Evolutionary conservation across 164 flowering plant species (phyloP), one percentile per base, ranked within the genome.

Genomic region (Berberis thunbergii): DNA sequence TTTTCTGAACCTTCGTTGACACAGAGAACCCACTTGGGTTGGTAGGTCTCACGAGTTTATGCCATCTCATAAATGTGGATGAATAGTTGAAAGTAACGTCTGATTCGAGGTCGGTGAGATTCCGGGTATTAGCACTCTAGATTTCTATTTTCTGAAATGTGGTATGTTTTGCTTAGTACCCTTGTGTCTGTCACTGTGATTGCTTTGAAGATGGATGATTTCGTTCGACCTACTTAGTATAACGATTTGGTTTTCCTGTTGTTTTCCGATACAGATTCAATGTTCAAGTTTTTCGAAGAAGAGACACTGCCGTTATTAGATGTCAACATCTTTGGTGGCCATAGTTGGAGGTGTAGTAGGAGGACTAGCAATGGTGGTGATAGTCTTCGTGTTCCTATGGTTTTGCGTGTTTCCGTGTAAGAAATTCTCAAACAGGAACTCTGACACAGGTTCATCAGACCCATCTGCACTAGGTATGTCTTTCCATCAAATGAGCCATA

Each of bases 361-460:
- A 43, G 81, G 67, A 45, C 39, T 85, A 57, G 77, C 66, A 48
- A 41, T 80, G 43, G 43, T 79, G 49, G 73, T 64, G 38, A 50
- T 78, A 57, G 46, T 74, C 26, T 67, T 76, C 54, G 75, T 69
- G 6, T 46, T 77, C 0, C 12, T 80, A 39, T 82, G 83, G 84
- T 64, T 78, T 60, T 79, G 68, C 72, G 69, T 70, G 67, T 60
- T 13, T 2, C 74, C 64, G 3, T 64, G 70, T 63, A 84, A 72
- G 65, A 78, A 65, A 42, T 63, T 58, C 13, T 66, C 77, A 8
- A 84, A 80, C 61, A 74, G 60, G 72, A 81, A 72, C 56, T 87
- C 94, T 0, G 94, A 85, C 12, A 78, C 86, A 42, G 85, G 84
- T 56, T 87, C 90, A 62, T 87, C 94, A 48, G 90, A 85, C 67